Percentiles rank a stretch among this genome's conserved stretches.
These are phyloP conservation scores for Podospora bellae-mahoneyi DNA, from an alignment of 495 filamentous ascomycete species.

Conservation along the genomic window DNA sequence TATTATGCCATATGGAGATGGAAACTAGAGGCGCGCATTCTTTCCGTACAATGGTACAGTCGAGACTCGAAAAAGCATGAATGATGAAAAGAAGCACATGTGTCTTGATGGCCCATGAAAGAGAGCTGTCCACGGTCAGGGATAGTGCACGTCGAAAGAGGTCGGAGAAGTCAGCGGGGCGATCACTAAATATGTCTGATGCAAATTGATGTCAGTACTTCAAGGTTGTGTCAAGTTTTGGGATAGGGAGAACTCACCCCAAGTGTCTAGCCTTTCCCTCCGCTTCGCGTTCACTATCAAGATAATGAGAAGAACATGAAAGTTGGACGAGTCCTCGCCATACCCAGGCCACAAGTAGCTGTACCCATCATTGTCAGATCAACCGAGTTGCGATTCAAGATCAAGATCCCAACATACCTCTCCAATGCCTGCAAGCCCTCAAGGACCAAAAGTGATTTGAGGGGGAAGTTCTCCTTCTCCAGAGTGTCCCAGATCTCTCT, in stretches of 20 bases:
- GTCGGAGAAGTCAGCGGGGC: conserved; percentile 77
- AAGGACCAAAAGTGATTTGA: conserved; percentile 71
- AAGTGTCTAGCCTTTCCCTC: conserved; percentile 80
- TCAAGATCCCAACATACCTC: conserved; percentile 49
- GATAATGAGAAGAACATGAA: conserved; percentile 81
- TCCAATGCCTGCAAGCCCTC: conserved; percentile 91
- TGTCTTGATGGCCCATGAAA: conserved; percentile 66
- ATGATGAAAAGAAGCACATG: conserved; percentile 85
- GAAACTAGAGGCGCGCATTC: conserved; percentile 95
- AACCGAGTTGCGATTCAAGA: neutral
- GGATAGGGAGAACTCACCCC: conserved; percentile 44
- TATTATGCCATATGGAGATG: conserved; percentile 91
- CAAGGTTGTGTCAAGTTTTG: neutral
- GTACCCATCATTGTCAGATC: conserved; percentile 22
- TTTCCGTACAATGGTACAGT: conserved; percentile 83
- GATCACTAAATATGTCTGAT: conserved; percentile 65
- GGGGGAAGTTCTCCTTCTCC: conserved; percentile 74
- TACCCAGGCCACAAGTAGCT: conserved; percentile 96
- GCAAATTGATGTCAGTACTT: neutral
- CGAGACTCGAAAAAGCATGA: conserved; percentile 88
- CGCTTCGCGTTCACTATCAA: conserved; percentile 84
- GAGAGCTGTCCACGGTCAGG: conserved; percentile 77
- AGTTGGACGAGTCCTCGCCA: conserved; percentile 81
- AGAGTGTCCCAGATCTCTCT: conserved; percentile 86
- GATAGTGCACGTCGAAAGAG: conserved; percentile 88